A percentile compares a stretch with the other conserved stretches of the same genome.
Evolutionary conservation across 2,329 filamentous ascomycete species (phyloP).

Genomic region (Ceratocystis albifundus): DNA sequence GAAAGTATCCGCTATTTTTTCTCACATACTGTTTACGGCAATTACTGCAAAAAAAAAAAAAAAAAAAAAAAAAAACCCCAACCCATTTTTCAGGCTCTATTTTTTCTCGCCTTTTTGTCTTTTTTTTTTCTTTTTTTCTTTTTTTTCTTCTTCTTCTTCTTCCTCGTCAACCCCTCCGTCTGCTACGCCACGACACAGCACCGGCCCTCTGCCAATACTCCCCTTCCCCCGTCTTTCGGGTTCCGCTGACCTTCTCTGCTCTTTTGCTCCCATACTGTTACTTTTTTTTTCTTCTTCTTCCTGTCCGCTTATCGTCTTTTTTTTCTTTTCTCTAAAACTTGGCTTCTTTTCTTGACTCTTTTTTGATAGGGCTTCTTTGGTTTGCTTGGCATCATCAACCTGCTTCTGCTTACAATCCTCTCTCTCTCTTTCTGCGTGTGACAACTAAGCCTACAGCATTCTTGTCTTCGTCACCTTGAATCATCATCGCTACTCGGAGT

Average conservation of each 20-base stretch:
- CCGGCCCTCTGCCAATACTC: constrained; percentile 21
- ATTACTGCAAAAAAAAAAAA: constrained; percentile 2
- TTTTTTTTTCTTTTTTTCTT: background rate
- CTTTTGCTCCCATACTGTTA: constrained; percentile 17
- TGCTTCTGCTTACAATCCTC: background rate
- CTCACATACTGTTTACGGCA: background rate
- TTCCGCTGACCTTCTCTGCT: constrained; percentile 22
- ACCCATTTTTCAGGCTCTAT: background rate
- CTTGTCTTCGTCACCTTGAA: background rate
- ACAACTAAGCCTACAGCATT: background rate
- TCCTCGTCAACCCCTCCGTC: constrained; percentile 18
- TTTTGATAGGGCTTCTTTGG: background rate
- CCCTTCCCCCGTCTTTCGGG: constrained; percentile 20
- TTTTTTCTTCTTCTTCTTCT: constrained; percentile 11
- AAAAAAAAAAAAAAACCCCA: too few relatives aligned
- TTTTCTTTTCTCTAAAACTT: constrained; percentile 7
- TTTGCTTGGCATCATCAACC: constrained; percentile 11
- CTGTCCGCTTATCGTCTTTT: constrained; percentile 13
- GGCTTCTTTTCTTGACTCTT: constrained; percentile 12
- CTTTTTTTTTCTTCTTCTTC: constrained; percentile 22
- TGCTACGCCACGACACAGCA: constrained; percentile 22
- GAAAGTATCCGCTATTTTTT: constrained; percentile 10
- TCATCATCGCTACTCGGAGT: background rate
- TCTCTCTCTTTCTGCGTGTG: background rate
- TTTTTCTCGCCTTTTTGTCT: background rate